These are phyloP conservation scores for Russula ochroleuca DNA, from an alignment of 768 basidiomycete species.

Conservation along the genomic window DNA sequence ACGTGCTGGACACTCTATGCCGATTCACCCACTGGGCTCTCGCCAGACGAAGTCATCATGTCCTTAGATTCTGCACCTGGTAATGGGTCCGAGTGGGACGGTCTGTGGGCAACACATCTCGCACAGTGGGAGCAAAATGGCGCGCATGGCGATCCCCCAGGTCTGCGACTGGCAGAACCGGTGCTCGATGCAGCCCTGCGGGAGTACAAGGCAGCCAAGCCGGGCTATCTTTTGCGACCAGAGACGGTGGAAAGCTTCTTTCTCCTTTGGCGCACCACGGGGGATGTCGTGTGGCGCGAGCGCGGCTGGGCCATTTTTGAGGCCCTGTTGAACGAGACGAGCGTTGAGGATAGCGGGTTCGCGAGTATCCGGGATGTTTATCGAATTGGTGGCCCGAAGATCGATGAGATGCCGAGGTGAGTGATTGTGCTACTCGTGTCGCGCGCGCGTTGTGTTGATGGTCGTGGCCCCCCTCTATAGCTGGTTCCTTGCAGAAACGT, in stretches of 20 bases:
- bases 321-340: conserved; percentile 57
- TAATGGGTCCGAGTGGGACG: conserved; percentile 14
- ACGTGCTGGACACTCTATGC: conserved; percentile 72
- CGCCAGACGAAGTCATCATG: conserved; percentile 54
- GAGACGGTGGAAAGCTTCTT: conserved; percentile 74
- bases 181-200: conserved; percentile 20
- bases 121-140: conserved; percentile 27
- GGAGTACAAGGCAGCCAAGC: conserved; percentile 51
- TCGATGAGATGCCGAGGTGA: conserved; percentile 72
- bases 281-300: conserved; percentile 63
- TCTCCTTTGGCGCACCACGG: conserved; percentile 65
- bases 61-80: neutral
- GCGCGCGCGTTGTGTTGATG: neutral
- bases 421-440: conserved; percentile 22
- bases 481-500: conserved; percentile 55
- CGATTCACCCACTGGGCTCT: conserved; percentile 64
- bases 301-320: conserved; percentile 69
- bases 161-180: neutral
- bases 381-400: conserved; percentile 32
- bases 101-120: conserved; percentile 21
- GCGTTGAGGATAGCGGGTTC: conserved; percentile 53
- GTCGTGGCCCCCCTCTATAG: conserved; percentile 30
- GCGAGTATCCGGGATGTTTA: conserved; percentile 53
- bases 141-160: conserved; percentile 16
- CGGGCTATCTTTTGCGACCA: conserved; percentile 58